These are phyloP conservation scores for Fusarium liriodendri DNA, from an alignment of 2,329 filamentous ascomycete species.

Conservation along the genomic window DNA sequence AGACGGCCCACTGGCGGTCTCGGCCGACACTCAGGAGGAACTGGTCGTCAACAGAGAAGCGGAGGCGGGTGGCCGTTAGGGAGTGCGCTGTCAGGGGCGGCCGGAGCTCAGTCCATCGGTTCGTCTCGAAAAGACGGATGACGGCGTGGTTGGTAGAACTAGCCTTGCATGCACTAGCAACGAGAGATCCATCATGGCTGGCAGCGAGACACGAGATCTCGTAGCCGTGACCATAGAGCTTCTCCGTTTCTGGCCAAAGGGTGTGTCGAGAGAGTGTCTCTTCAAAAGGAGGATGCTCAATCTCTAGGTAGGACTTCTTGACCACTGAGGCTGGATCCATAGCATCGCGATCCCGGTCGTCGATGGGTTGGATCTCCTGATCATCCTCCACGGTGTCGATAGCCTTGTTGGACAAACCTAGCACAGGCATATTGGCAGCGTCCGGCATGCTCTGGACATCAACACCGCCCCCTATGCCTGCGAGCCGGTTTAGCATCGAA, in stretches of 20 bases:
- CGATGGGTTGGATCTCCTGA: conserved; percentile 55
- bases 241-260: conserved; percentile 95
- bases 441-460: conserved; percentile 73
- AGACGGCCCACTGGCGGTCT: conserved; percentile 92
- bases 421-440: conserved; percentile 92
- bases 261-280: conserved; percentile 91
- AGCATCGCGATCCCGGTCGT: conserved; percentile 63
- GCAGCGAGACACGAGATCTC: conserved; percentile 91
- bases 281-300: conserved; percentile 84
- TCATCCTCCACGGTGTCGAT: conserved; percentile 70
- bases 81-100: conserved; percentile 87
- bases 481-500: conserved; percentile 75
- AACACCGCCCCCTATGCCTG: conserved; percentile 63
- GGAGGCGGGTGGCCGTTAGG: conserved; percentile 84
- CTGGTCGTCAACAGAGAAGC: conserved; percentile 80
- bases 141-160: conserved; percentile 95
- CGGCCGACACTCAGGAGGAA: conserved; percentile 89
- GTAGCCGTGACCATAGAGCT: conserved; percentile 97
- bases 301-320: conserved; percentile 71
- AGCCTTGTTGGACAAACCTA: conserved; percentile 96
- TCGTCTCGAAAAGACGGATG: conserved; percentile 89
- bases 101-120: conserved; percentile 86
- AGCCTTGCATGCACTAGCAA: conserved; percentile 94
- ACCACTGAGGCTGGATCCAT: conserved; percentile 66
- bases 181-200: conserved; percentile 77